Conservation (phyloP, 2,329 filamentous ascomycete species). For the Neopestalotiopsis sp. region DNA sequence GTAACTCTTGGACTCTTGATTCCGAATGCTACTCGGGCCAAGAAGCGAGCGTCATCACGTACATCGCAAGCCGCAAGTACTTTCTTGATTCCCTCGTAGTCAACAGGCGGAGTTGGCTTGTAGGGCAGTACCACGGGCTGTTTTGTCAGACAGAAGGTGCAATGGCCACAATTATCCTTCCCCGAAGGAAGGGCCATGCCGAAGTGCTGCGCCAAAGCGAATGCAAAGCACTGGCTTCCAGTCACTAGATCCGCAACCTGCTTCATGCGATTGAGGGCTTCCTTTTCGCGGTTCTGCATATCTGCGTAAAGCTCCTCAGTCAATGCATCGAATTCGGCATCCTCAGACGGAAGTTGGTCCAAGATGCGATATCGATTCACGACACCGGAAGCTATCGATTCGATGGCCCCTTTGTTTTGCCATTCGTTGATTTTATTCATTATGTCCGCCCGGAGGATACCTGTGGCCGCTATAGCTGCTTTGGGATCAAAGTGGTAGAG, state of each 20-base stretch:
- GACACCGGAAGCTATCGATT: constrained; percentile 58
- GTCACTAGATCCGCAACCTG: constrained; percentile 61
- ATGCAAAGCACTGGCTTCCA: constrained; percentile 55
- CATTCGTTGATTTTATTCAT: constrained; percentile 61
- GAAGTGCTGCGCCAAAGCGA: constrained; percentile 60
- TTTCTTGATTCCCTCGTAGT: constrained; percentile 44
- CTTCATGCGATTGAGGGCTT: constrained; percentile 56
- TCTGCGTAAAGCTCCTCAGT: constrained; percentile 53
- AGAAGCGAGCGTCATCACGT: constrained; percentile 62
- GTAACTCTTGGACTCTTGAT: constrained; percentile 63
- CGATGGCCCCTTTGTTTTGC: constrained; percentile 53
- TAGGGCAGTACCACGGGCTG: constrained; percentile 44
- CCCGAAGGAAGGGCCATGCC: constrained; percentile 55
- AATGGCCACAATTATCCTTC: constrained; percentile 57
- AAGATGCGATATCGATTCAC: constrained; percentile 60
- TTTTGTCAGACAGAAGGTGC: constrained; percentile 53
- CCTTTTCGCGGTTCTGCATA: constrained; percentile 57
- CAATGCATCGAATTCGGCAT: constrained; percentile 49
- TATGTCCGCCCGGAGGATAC: constrained; percentile 50
- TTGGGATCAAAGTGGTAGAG: constrained; percentile 57
- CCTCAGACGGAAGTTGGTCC: constrained; percentile 48
- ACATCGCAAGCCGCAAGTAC: constrained; percentile 51
- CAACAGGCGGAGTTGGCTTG: constrained; percentile 43
- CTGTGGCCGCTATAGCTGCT: constrained; percentile 34
- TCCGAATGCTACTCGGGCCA: constrained; percentile 66